Base-by-base conservation (phyloP, 768 basidiomycete genomes). In the Boletales sp. region DNA sequence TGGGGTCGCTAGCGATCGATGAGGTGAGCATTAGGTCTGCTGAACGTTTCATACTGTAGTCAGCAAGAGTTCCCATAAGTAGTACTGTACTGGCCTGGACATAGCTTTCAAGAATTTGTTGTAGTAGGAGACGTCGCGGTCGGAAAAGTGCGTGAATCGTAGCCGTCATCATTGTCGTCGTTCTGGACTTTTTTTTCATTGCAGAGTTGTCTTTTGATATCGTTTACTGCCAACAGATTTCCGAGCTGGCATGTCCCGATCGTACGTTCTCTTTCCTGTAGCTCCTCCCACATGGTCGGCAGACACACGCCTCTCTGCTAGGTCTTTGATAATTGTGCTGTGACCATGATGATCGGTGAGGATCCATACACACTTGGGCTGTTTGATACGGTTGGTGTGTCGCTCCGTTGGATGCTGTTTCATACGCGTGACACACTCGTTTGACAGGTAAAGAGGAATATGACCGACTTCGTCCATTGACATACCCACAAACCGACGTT, bases 311-410 rank as follows among this genome's bases (percentile, higher is more conserved):
- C 40, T 53, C 32, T 58, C 50, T 56, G 50, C 53, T 72, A 91
- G 90, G 87, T 93, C 52, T 94, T 94, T 70, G 91, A 95, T 73
- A 95, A 95, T 73, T 94, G 94, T 74, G 95, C 96, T 54, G 95
- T 98, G 55, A 98, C 95, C 15, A 95, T 99, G 51, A 98, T 99
- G 96, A 98, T 99, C 73, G 95, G 95, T 46, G 96, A 97, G 64
- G 95, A 98, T 72, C 94, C 96, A 45, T 98, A 97, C 71, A 97
- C 96, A 56, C 75, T 99, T 66, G 96, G 96, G 49, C 72, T 99
- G 59, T 99, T 98, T 71, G 96, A 99, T 79, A 99, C 96, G 53
- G 96, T 95, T 61, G 94, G 94, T 94, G 57, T 61, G 89, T 80
- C 42, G 10, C 45, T 6, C 25, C 25, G n/a, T 49, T 18, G 9